Evolutionary conservation across 352 stramenopile species (phyloP).

Genomic region (Globisporangium parvum): DNA sequence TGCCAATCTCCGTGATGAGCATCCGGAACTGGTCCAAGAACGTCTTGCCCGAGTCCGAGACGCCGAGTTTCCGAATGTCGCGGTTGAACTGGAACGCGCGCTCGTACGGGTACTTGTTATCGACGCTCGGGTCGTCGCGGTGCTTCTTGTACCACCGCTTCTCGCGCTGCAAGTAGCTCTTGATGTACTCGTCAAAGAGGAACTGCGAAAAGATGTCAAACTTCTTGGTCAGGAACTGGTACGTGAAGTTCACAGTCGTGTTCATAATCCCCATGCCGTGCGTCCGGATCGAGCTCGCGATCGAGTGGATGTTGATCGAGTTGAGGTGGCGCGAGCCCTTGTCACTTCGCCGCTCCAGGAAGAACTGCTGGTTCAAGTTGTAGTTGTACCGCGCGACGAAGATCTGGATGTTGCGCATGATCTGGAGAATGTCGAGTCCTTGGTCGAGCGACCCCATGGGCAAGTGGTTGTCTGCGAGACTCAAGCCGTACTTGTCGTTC

Average conservation of each 20-base stretch:
- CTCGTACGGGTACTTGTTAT: constrained; percentile 92
- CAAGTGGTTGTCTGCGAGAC: constrained; percentile 88
- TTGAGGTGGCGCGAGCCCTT: constrained; percentile 90
- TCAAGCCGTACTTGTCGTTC: constrained; percentile 90
- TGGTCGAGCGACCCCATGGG: constrained; percentile 91
- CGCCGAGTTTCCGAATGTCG: constrained; percentile 82
- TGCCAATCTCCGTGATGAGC: constrained; percentile 91
- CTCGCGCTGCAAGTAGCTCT: constrained; percentile 90
- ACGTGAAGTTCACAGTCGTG: constrained; percentile 94
- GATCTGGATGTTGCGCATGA: constrained; percentile 94
- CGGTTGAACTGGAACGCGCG: constrained; percentile 91
- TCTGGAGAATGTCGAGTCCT: constrained; percentile 92
- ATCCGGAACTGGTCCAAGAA: constrained; percentile 90
- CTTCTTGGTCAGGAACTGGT: constrained; percentile 92
- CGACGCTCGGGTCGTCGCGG: constrained; percentile 80
- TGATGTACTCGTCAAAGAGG: constrained; percentile 93
- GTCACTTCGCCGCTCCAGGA: constrained; percentile 89
- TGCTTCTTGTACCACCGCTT: constrained; percentile 93
- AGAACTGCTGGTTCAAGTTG: constrained; percentile 95
- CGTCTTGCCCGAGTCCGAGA: constrained; percentile 81
- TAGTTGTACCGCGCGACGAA: constrained; percentile 92
- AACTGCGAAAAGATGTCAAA: constrained; percentile 91
- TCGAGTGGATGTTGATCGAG: constrained; percentile 91
- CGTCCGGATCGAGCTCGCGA: constrained; percentile 89
- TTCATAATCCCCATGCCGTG: constrained; percentile 95